Evolutionary conservation across 2,329 filamentous ascomycete species (phyloP).

Genomic region (Laburnicola sp.): DNA sequence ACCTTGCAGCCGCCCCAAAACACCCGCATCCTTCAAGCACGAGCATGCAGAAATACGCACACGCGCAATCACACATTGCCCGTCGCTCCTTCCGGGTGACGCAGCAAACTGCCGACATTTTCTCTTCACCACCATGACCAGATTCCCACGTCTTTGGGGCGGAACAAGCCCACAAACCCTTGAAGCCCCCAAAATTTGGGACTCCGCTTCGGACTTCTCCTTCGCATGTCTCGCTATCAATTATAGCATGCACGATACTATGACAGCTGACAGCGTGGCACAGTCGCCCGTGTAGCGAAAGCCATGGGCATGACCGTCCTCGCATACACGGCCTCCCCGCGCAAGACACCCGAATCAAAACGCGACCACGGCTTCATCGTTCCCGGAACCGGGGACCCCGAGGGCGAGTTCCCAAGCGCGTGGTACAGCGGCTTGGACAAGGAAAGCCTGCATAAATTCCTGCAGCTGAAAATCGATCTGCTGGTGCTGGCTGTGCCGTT

Average conservation of each 20-base stretch:
- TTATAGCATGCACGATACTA: background rate
- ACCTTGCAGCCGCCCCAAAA: background rate
- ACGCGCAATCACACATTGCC: background rate
- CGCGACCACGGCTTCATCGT: conserved; percentile 68
- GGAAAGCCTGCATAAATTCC: conserved; percentile 56
- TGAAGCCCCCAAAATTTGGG: background rate
- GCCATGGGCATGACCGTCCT: conserved; percentile 73
- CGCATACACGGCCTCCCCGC: conserved; percentile 73
- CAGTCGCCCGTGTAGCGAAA: conserved; percentile 60
- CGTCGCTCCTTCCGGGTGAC: background rate
- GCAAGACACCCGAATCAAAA: conserved; percentile 66
- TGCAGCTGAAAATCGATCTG: conserved; percentile 60
- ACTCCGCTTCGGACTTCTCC: background rate
- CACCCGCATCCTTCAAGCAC: conserved; percentile 6
- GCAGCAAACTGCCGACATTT: background rate
- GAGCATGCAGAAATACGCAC: conserved; percentile 2
- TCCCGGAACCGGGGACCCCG: conserved; percentile 64
- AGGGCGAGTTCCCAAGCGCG: conserved; percentile 57
- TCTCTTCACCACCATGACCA: background rate
- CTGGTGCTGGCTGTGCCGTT: conserved; percentile 61
- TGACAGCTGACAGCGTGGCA: conserved; percentile 12
- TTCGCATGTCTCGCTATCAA: background rate
- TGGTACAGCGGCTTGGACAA: conserved; percentile 63
- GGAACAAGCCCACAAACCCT: background rate
- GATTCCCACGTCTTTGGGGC: background rate